Percentiles rank a stretch among this genome's conserved stretches.
Conservation (phyloP, 1,284 basidiomycete genomes). For the Ustilago bromivora region DNA sequence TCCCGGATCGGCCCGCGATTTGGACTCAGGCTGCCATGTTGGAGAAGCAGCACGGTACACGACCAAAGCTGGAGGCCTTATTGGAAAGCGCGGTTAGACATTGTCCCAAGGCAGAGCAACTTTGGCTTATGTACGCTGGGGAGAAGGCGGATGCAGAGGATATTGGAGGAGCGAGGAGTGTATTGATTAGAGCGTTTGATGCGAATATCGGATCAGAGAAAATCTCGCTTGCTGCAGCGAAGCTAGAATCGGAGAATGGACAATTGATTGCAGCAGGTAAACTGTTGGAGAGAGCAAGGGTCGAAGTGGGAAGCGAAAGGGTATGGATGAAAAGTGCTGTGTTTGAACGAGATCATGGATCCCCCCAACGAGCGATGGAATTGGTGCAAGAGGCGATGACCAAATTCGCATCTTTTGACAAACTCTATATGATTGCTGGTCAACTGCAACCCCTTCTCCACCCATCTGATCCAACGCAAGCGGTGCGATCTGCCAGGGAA, state of each 20-base stretch:
- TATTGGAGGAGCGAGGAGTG: constrained; percentile 84
- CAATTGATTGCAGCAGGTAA: constrained; percentile 86
- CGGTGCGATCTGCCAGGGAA: constrained; percentile 38
- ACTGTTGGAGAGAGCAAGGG: constrained; percentile 86
- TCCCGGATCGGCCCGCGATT: constrained; percentile 82
- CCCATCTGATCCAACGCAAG: constrained; percentile 4
- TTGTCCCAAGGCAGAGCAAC: constrained; percentile 91
- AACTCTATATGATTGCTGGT: constrained; percentile 95
- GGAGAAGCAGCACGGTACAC: constrained; percentile 87
- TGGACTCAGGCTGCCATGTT: constrained; percentile 93
- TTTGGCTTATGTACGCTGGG: constrained; percentile 97
- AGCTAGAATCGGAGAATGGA: constrained; percentile 93
- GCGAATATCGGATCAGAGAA: constrained; percentile 96
- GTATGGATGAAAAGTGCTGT: constrained; percentile 99
- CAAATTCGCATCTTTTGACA: constrained; percentile 87
- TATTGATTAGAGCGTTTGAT: constrained; percentile 89
- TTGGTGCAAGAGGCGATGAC: constrained; percentile 80
- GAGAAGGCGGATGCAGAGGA: constrained; percentile 88
- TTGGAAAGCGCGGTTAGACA: constrained; percentile 84
- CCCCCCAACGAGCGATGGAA: constrained; percentile 79
- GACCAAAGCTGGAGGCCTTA: constrained; percentile 83
- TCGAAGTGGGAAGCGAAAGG: constrained; percentile 88
- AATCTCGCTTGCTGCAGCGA: constrained; percentile 96
- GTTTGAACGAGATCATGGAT: constrained; percentile 89
- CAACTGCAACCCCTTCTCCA: constrained; percentile 76